Evolutionary conservation across 2,329 filamentous ascomycete genomes (phyloP), one percentile per base, ranked within the genome.

Genomic region (Dothistroma pini): DNA sequence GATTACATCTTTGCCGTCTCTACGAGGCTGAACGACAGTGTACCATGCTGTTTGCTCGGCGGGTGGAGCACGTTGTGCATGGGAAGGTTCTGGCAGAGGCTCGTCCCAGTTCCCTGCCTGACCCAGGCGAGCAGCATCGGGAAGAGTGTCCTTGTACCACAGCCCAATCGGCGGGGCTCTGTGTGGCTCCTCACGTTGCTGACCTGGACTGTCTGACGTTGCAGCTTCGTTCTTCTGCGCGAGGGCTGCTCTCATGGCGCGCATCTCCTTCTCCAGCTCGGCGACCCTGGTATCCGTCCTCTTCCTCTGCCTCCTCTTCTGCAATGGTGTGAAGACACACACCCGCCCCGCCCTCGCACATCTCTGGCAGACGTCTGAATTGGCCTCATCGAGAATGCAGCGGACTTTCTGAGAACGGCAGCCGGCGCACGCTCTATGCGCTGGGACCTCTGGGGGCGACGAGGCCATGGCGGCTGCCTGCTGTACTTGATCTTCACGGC

Each of bases 241-340:
- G 38, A 79, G 67, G 55, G 70, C 70, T 21, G 25, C 73, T 32
- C 76, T 72, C 71, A 79, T 74, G 0, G 74, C 72, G 56, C 75
- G 70, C 63, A 80, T 77, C 63, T 79, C 77, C 63, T 75, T 74
- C 69, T 80, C 78, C 54, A 80, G 67, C 63, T 79, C 77, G 41
- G 77, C 75, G 4, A 80, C 77, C 29, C 78, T 66, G 41, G 76
- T 78, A 55, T 80, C 78, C 8, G 78, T 78, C 62, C 78, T 74
- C 67, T 79, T 79, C 54, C 78, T 74, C 60, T 77, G 74, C 66
- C 78, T 79, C 21, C 77, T 73, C 70, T 74, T 77, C 67, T 73
- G 71, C 19, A 77, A 69, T 5, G 71, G 71, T 44, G 75, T 77
- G 57, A 77, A 74, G 22, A 78, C 66, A 54, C 78, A 80, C 54